Evolutionary conservation across 306 rosid species (phyloP), one percentile per base, ranked within the genome.

Genomic region (Luffa aegyptiaca): DNA sequence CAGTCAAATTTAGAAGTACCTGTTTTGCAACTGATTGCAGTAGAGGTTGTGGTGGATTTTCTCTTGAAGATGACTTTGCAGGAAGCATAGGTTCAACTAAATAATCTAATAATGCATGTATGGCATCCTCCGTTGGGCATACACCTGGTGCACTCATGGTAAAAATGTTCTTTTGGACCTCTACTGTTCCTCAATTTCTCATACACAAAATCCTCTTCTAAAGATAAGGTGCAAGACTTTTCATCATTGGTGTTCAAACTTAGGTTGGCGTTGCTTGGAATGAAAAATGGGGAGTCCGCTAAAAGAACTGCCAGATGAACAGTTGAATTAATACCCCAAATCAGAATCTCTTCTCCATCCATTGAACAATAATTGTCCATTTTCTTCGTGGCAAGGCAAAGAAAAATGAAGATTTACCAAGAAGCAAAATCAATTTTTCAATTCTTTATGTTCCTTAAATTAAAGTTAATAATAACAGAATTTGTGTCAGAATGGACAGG

Each of bases 121-220:
- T 6, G 39, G 96, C 96, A 51, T 93, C 96, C 82, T 93, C 93
- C 0, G 93, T 85, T 12, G 88, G 88, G 83, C 97, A 92, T 61
- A 84, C 84, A 21, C 84, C 90, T 7, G 77, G 61, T 16, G 74
- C 73, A 82, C 55, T 86, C 97, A 88, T 93, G 81, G 78, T 9
- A 48, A 14, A 20, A 44, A 35, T 48, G 77, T 72, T 46, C n/a
- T 48, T 70, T 21, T 37, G 39, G 36, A 45, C 5, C 72, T 7
- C 18, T 14, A 14, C 45, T 64, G 71, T 26, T 61, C 39, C 66
- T 61, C 66, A 61, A 61, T 61, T 61, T 61, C 66, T 9, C 39
- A 21, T 10, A 9, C 10, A 61, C 16, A 45, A 35, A 65, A 65
- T 36, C 20, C 72, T 65, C 46, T 36, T 65, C 48, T 65, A 7